Base-by-base conservation (phyloP, 805 yeast genomes). In the Teunomyces stri region DNA sequence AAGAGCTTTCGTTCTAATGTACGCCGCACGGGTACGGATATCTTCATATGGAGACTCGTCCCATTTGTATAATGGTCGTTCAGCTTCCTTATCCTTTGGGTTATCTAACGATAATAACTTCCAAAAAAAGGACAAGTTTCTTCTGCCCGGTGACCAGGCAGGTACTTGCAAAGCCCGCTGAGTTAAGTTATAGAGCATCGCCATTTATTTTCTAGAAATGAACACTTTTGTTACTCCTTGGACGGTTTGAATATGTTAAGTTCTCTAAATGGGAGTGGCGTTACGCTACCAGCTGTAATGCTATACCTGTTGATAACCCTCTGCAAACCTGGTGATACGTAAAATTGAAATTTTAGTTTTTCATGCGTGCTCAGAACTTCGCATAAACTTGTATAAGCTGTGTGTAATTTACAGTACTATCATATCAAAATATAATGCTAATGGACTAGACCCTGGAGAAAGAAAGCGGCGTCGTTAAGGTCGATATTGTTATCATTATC, bases 41-140 rank as follows among this genome's bases (percentile, higher is more conserved):
- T 89, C 97, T 46, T 86, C 87, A 21, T 84, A 80, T 1, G 98
- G 97, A 1, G 96, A 88, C 50, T 86, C 84, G 60, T 92, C 97
- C 97, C 97, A 91, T 25, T 82, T 82, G 61, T 88, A 65, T 48
- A 71, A 59, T 11, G 62, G 56, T 15, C 64, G 59, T 42, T 66
- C 72, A 2, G 54, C 53, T 25, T 67, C 68, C 35, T 55, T 50
- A 10, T 47, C 50, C 21, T 61, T 63, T 22, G 62, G 60, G 40
- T 57, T 58, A 45, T 70, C 72, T 53, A 72, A 62, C 25, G 63
- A 66, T 50, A 72, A 65, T 37, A 72, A 51, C 43, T 64, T 68
- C 63, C 67, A 68, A 55, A 71, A 61, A 44, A 71, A 69, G 22
- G 75, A 70, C 29, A 69, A 57, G 46, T 65, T 56, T 45, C 70